These are phyloP conservation scores for Russula ochroleuca DNA, from an alignment of 768 basidiomycete genomes.

Conservation along the genomic window DNA sequence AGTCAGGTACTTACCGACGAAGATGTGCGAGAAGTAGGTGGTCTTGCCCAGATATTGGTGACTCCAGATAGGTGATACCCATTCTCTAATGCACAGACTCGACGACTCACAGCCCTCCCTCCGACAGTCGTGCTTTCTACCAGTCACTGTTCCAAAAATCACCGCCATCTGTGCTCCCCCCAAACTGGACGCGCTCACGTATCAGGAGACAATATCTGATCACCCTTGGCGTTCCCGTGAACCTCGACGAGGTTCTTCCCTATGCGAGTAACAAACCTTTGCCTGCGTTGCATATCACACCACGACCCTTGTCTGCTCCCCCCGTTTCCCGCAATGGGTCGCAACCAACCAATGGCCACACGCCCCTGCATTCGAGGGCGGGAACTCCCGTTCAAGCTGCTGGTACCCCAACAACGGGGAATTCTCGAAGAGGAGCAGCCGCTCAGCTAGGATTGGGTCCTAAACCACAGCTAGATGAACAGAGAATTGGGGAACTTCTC, in stretches of 20 bases:
- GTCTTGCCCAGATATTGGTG: slow-evolving; percentile 72
- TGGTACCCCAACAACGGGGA: slow-evolving; percentile 35
- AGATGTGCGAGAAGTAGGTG: slow-evolving; percentile 73
- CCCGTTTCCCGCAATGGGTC: slow-evolving; percentile 51
- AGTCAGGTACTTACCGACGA: slow-evolving; percentile 59
- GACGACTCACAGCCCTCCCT: slow-evolving; percentile 30
- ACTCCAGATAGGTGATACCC: slow-evolving; percentile 63
- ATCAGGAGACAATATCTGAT: slow-evolving; percentile 90
- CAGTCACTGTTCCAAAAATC: slow-evolving; percentile 61
- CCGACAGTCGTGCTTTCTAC: slow-evolving; percentile 71
- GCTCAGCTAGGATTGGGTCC: slow-evolving; percentile 59
- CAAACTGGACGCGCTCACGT: slow-evolving; percentile 91
- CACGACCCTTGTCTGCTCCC: slow-evolving; percentile 77
- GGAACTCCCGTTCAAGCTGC: slow-evolving; percentile 39
- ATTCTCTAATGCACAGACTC: slow-evolving; percentile 21
- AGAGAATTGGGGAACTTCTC: slow-evolving; percentile 62
- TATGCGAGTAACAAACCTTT: slow-evolving; percentile 59
- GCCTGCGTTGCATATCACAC: slow-evolving; percentile 78
- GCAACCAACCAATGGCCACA: slow-evolving; percentile 33
- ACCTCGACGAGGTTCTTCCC: slow-evolving; percentile 87
- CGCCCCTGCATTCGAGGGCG: slow-evolving; percentile 47
- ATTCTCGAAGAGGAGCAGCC: slow-evolving; percentile 39
- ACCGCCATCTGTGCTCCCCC: slow-evolving; percentile 73
- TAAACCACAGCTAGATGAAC: slow-evolving; percentile 67
- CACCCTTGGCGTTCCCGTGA: slow-evolving; percentile 87